These are phyloP conservation scores for Aspergillus sp. DNA, from an alignment of 2,329 filamentous ascomycete genomes.

Conservation along the genomic window DNA sequence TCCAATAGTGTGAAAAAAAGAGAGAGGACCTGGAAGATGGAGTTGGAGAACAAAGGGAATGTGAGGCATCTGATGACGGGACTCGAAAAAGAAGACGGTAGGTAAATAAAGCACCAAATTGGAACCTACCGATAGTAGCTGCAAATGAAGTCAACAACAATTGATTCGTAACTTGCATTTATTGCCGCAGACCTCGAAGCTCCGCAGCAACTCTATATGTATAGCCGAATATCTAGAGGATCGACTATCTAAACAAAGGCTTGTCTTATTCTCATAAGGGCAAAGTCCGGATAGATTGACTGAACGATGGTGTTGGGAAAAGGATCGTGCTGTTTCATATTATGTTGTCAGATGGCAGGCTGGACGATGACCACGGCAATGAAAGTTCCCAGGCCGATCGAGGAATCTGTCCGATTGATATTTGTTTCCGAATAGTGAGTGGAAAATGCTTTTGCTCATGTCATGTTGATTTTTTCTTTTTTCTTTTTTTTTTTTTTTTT, in stretches of 20 bases:
- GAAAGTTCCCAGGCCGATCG: conserved; percentile 8
- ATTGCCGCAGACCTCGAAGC: conserved; percentile 17
- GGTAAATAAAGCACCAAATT: conserved; percentile 12
- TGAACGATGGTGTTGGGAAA: background rate
- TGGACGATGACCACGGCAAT: background rate
- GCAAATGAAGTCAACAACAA: conserved; percentile 3
- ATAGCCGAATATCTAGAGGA: conserved; percentile 6
- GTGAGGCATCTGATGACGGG: background rate
- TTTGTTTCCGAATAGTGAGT: conserved; percentile 20
- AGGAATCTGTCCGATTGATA: conserved; percentile 25
- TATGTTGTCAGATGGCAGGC: background rate
- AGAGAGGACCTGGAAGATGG: background rate
- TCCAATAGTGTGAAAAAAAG: background rate
- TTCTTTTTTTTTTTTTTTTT: background rate
- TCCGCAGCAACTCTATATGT: conserved; percentile 18
- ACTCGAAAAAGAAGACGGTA: background rate
- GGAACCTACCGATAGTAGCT: conserved; percentile 24
- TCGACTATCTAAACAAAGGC: conserved; percentile 4
- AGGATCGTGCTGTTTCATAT: background rate
- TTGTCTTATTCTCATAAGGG: background rate
- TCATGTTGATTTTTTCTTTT: conserved; percentile 10
- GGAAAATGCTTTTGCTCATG: conserved; percentile 14
- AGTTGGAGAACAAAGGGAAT: background rate
- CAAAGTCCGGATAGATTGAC: background rate
- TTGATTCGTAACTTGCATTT: conserved; percentile 20